Evolutionary conservation across 495 filamentous ascomycete genomes (phyloP).

Genomic region (Penicilliopsis zonata): DNA sequence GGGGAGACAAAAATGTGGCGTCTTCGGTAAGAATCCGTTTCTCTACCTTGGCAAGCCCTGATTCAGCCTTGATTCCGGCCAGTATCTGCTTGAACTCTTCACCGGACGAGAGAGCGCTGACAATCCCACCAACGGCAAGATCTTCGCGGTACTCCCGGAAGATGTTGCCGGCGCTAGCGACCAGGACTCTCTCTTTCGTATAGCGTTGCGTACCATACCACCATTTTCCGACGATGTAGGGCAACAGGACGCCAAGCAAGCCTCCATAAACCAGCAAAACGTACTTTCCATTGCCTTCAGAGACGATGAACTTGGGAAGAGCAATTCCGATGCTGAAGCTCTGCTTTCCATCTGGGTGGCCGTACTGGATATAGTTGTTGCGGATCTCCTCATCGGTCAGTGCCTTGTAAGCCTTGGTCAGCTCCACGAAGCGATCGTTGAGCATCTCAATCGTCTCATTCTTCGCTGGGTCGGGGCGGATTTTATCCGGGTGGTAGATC

Average conservation of each 20-base stretch:
- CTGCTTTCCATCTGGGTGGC: slow-evolving; percentile 95
- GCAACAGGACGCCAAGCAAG: slow-evolving; percentile 77
- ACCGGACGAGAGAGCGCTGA: slow-evolving; percentile 69
- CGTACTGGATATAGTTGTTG: slow-evolving; percentile 91
- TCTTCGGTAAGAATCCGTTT: slow-evolving; percentile 56
- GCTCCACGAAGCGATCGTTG: slow-evolving; percentile 81
- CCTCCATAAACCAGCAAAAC: slow-evolving; percentile 80
- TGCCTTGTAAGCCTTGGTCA: slow-evolving; percentile 95
- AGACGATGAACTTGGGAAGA: slow-evolving; percentile 82
- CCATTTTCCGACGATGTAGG: slow-evolving; percentile 91
- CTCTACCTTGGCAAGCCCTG: slow-evolving; percentile 70
- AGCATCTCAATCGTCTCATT: slow-evolving; percentile 82
- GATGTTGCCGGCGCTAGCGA: slow-evolving; percentile 84
- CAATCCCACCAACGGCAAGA: slow-evolving; percentile 65
- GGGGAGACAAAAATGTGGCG: slow-evolving; percentile 31
- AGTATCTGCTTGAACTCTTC: slow-evolving; percentile 67
- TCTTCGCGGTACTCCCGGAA: slow-evolving; percentile 85
- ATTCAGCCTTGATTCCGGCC: slow-evolving; percentile 60
- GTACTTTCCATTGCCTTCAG: slow-evolving; percentile 91
- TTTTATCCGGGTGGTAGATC: slow-evolving; percentile 88
- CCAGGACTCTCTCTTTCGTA: slow-evolving; percentile 83
- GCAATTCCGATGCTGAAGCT: slow-evolving; percentile 97
- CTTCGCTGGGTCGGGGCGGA: slow-evolving; percentile 62
- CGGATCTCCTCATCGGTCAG: slow-evolving; percentile 93
- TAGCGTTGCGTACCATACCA: slow-evolving; percentile 93